These are phyloP conservation scores for Brassica juncea DNA, from an alignment of 345 rosid genomes.

Conservation along the genomic window DNA sequence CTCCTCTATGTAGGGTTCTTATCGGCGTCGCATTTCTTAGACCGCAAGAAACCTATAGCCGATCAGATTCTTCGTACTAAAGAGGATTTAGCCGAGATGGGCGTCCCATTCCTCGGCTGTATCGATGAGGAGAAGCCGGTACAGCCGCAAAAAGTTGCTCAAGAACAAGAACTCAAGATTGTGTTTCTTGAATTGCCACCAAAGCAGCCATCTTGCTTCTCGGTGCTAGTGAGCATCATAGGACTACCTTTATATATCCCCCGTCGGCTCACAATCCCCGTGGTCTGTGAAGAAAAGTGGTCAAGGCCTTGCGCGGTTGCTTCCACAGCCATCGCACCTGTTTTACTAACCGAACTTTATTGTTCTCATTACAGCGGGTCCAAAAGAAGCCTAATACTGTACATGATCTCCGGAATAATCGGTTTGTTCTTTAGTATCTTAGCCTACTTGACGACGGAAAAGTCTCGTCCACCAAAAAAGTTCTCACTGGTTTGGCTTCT, in stretches of 20 bases:
- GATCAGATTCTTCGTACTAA: constrained; percentile 31
- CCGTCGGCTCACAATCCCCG: constrained; percentile 83
- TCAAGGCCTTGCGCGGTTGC: constrained; percentile 65
- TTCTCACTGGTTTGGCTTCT: constrained; percentile 72
- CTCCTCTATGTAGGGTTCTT: constrained; percentile 60
- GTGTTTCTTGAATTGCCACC: constrained; percentile 22
- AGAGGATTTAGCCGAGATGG: constrained; percentile 43
- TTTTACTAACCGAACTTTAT: constrained; percentile 60
- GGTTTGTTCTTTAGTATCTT: constrained; percentile 57
- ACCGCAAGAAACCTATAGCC: constrained; percentile 33
- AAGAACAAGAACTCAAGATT: constrained; percentile 34
- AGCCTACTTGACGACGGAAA: constrained; percentile 54
- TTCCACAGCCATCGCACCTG: constrained; percentile 67
- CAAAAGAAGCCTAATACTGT: constrained; percentile 34
- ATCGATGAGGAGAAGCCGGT: constrained; percentile 38
- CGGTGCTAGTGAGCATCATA: constrained; percentile 41
- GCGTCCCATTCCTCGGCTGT: constrained; percentile 28
- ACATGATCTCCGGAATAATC: constrained; percentile 48
- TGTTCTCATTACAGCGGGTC: constrained; percentile 41
- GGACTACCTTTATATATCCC: constrained; percentile 74
- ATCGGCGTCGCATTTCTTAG: constrained; percentile 45
- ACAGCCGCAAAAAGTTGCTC: constrained; percentile 37
- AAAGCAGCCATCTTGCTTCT: constrained; percentile 30
- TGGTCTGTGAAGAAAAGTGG: constrained; percentile 64
- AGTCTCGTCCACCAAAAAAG: constrained; percentile 61